phyloP scores from a whole-genome alignment of 805 yeast genomes.

The Starmerella geochares region DNA sequence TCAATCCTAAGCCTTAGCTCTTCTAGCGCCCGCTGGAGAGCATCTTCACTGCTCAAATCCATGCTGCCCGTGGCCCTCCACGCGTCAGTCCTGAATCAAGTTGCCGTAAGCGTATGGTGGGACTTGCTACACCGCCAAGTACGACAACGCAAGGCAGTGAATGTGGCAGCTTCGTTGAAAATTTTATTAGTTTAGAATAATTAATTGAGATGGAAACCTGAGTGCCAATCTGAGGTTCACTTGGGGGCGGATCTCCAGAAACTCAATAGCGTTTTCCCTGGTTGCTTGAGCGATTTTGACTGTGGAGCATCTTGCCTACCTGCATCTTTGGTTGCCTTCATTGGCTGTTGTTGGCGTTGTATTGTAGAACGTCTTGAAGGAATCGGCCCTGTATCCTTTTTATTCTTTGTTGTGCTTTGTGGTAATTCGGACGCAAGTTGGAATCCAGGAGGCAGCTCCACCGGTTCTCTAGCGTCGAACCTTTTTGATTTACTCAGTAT shows the following conservation, averaged over 20 bases:
- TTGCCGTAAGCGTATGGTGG: neutral
- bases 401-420: neutral
- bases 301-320: too few species aligned
- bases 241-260: neutral
- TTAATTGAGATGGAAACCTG: too few species aligned
- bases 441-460: constrained; percentile 1
- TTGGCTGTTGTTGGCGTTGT: too few species aligned
- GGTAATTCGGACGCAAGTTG: constrained; percentile 2
- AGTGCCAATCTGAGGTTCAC: too few species aligned
- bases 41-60: neutral
- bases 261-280: neutral
- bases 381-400: too few species aligned
- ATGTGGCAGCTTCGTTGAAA: too few species aligned
- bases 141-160: too few species aligned
- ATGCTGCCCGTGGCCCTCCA: neutral
- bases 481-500: constrained; percentile 1
- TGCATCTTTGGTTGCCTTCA: neutral
- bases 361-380: too few species aligned
- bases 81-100: neutral
- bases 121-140: neutral
- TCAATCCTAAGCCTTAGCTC: neutral
- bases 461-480: neutral
- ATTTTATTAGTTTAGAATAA: too few species aligned
- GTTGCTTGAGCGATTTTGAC: too few species aligned
- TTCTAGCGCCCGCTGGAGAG: neutral